Evolutionary conservation across 2,329 filamentous ascomycete genomes (phyloP).

Genomic region (Colletotrichum phormii): DNA sequence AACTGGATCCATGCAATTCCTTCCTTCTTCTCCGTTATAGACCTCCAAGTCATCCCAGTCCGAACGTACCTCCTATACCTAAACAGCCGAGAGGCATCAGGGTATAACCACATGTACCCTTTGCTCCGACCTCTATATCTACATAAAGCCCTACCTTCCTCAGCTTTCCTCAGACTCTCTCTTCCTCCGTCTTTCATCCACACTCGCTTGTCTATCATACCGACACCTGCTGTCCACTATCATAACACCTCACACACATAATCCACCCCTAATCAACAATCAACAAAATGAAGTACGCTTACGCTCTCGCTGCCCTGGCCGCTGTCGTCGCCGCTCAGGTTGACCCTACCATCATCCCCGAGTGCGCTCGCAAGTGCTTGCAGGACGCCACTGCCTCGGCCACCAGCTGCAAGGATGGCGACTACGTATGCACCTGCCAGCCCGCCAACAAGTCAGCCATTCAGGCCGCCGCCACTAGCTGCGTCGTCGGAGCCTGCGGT

Average conservation of each 20-base stretch:
- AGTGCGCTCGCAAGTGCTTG: slow-evolving; percentile 53
- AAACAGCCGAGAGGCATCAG: neutral
- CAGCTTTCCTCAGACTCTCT: neutral
- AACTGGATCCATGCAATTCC: slow-evolving; percentile 11
- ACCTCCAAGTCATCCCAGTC: slow-evolving; percentile 3
- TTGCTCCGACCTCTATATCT: neutral
- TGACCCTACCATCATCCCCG: slow-evolving; percentile 41
- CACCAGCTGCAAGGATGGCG: slow-evolving; percentile 47
- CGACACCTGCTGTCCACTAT: slow-evolving; percentile 7
- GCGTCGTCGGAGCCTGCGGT: slow-evolving; percentile 51
- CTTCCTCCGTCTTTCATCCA: neutral
- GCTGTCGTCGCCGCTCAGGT: slow-evolving; percentile 47
- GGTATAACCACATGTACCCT: neutral
- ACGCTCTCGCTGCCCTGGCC: slow-evolving; percentile 45
- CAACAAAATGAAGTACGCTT: slow-evolving; percentile 39
- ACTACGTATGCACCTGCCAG: slow-evolving; percentile 48
- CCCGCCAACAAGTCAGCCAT: slow-evolving; percentile 48
- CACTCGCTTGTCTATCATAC: slow-evolving; percentile 24
- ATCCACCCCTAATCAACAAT: slow-evolving; percentile 26
- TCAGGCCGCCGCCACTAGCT: slow-evolving; percentile 47
- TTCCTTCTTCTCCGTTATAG: slow-evolving; percentile 3
- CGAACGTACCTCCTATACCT: neutral
- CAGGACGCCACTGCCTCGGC: slow-evolving; percentile 44
- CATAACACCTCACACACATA: slow-evolving; percentile 16
- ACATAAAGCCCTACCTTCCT: slow-evolving; percentile 32